Percentiles rank a stretch among this genome's conserved stretches.
These are phyloP conservation scores for Eustoma russellianum DNA, from an alignment of 257 asterid species.

Conservation along the genomic window DNA sequence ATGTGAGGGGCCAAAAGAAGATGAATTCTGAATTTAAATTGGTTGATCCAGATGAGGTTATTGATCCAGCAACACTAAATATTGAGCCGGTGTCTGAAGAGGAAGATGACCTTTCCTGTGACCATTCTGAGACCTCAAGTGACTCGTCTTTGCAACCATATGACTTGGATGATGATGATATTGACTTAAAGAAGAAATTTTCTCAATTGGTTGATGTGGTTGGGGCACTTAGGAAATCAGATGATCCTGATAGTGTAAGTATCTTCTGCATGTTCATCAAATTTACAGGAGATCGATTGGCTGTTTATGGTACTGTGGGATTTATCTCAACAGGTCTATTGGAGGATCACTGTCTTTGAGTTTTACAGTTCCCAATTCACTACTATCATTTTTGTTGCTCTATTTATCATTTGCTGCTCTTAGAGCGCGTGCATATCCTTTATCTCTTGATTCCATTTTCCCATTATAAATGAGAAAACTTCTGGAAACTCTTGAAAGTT, in stretches of 20 bases:
- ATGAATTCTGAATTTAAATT: slow-evolving; percentile 27
- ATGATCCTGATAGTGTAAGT: slow-evolving; percentile 93
- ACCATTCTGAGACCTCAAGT: slow-evolving; percentile 57
- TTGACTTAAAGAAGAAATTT: slow-evolving; percentile 62
- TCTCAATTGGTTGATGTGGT: slow-evolving; percentile 89
- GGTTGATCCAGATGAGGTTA: slow-evolving; percentile 81
- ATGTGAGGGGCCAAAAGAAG: slow-evolving; percentile 27
- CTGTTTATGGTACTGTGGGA: no score
- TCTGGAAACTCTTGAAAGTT: slow-evolving; percentile 1
- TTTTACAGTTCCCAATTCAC: no score
- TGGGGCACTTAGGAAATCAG: slow-evolving; percentile 80
- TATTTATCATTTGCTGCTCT: no score
- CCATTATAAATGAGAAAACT: no score
- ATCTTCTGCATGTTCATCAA: neutral
- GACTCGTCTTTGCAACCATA: slow-evolving; percentile 71
- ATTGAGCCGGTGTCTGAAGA: slow-evolving; percentile 34
- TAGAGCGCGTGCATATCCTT: no score
- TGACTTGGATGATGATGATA: slow-evolving; percentile 77
- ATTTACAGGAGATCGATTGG: neutral
- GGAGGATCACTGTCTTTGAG: no score
- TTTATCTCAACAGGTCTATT: no score
- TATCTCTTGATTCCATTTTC: no score
- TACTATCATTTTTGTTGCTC: no score
- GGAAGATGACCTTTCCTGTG: slow-evolving; percentile 53
- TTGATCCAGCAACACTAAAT: slow-evolving; percentile 65